Base-by-base conservation (phyloP, 129 eudicot species). In the Glebionis coronaria region DNA sequence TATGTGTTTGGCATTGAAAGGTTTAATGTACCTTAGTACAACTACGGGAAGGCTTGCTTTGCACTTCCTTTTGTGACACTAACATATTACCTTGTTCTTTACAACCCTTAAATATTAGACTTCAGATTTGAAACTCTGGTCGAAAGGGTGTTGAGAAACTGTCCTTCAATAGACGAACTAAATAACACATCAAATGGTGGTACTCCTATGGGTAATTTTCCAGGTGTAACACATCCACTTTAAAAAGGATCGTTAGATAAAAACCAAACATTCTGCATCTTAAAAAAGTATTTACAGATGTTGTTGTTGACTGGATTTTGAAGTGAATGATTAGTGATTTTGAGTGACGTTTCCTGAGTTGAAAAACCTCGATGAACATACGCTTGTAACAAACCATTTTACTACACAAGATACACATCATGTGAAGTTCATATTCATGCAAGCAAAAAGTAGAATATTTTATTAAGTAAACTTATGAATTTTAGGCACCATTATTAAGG, bases 211-310 rank as follows among this genome's bases (percentile, higher is more conserved):
- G 50, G 18, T 38, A 74, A 38, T 46, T 77, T 78, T 62, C 74
- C 80, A 16, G 44, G 65, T 13, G 25, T 18, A 44, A 70, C 45
- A n/a, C n/a, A 51, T 60, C 73, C 9, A 42, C 64, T 49, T 67
- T 60, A 9, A 71, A 72, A 46, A 87, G 72, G 27, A 75, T 35
- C 61, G 66, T 81, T 49, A 89, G 71, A 57, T 92, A 89, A 28
- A 92, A 75, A 50, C 98, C 98, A 55, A 92, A 92, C 80, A 92
- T 62, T 64, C 95, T 79, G 70, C 88, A 88, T 50, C 84, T 79
- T n/a, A 84, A 60, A 23, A 23, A 23, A 57, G 69, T 79, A 4
- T 69, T 73, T 25, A 71, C 84, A 2, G 82, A 8, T 81, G 76
- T 67, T 84, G 61, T 60, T 83, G 57, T 73, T 73, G n/a, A 45